A percentile compares a stretch with the other conserved stretches of the same genome.
phyloP scores from a whole-genome alignment of 495 filamentous ascomycete species.

The Penicillium bovifimosum region DNA sequence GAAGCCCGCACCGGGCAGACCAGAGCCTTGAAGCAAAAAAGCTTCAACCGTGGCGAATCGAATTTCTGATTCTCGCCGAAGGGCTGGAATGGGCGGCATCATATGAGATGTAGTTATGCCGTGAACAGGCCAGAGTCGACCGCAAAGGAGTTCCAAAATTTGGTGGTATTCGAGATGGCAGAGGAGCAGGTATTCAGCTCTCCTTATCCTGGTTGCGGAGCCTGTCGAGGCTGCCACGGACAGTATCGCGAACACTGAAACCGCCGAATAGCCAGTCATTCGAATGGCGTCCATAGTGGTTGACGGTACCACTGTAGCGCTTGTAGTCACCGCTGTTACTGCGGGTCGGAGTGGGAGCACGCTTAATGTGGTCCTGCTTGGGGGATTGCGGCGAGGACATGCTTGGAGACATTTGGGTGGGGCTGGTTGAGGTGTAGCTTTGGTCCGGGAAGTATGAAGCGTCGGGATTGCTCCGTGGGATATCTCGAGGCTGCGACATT shows the following conservation, averaged over 20 bases:
- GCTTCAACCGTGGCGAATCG: neutral
- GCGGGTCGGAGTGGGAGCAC: constrained; percentile 16
- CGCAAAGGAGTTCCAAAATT: neutral
- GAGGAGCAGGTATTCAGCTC: constrained; percentile 13
- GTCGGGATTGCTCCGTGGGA: constrained; percentile 17
- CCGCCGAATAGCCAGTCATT: constrained; percentile 48
- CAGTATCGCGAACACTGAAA: constrained; percentile 43
- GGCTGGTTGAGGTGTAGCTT: constrained; percentile 13
- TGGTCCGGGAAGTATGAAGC: constrained; percentile 17
- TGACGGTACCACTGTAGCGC: constrained; percentile 38
- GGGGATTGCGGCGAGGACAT: constrained; percentile 14
- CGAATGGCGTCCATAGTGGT: constrained; percentile 44
- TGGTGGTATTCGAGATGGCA: neutral
- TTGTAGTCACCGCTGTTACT: constrained; percentile 34
- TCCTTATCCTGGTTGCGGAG: constrained; percentile 37
- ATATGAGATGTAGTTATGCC: neutral
- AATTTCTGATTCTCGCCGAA: neutral
- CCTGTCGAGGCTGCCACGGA: constrained; percentile 46
- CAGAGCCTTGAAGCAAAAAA: neutral
- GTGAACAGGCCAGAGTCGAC: neutral
- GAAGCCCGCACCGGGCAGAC: neutral
- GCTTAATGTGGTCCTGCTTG: constrained; percentile 16
- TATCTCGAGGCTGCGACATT: constrained; percentile 17
- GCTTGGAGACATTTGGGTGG: constrained; percentile 19
- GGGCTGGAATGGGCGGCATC: neutral